Conservation (phyloP, 2,329 filamentous ascomycete genomes). For the Colletotrichum tropicicola region DNA sequence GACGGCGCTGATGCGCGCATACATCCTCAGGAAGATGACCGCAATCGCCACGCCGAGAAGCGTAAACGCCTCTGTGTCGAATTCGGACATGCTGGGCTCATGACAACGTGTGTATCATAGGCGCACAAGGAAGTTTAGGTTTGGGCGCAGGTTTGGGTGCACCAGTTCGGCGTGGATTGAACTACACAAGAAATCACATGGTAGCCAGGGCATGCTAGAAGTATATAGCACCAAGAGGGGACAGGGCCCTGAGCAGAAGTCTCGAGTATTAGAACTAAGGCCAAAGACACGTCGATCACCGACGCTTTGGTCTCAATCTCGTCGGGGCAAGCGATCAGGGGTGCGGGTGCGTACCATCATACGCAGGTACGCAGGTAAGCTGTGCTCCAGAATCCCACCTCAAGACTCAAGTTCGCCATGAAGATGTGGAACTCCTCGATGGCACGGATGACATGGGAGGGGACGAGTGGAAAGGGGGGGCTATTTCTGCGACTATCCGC, state of each 20-base stretch:
- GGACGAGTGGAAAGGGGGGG: not conserved
- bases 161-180: not conserved
- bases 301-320: not conserved
- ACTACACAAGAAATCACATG: not conserved
- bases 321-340: constrained; percentile 1
- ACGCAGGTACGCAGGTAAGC: not conserved
- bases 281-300: constrained; percentile 6
- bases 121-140: not conserved
- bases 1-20: constrained; percentile 55
- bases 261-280: not conserved
- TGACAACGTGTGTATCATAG: not conserved
- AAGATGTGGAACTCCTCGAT: not conserved
- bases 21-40: constrained; percentile 59
- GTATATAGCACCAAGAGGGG: constrained; percentile 6
- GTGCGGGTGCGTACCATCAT: not conserved
- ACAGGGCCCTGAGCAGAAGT: not conserved
- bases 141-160: not conserved
- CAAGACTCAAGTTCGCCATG: not conserved
- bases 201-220: not conserved
- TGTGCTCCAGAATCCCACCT: constrained; percentile 1
- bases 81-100: constrained; percentile 29
- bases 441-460: not conserved
- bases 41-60: constrained; percentile 59
- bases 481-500: not conserved
- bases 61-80: constrained; percentile 46